These are phyloP conservation scores for Thinopyrum obtusiflorum DNA, from an alignment of 202 grass and related monocot genomes.

Conservation along the genomic window DNA sequence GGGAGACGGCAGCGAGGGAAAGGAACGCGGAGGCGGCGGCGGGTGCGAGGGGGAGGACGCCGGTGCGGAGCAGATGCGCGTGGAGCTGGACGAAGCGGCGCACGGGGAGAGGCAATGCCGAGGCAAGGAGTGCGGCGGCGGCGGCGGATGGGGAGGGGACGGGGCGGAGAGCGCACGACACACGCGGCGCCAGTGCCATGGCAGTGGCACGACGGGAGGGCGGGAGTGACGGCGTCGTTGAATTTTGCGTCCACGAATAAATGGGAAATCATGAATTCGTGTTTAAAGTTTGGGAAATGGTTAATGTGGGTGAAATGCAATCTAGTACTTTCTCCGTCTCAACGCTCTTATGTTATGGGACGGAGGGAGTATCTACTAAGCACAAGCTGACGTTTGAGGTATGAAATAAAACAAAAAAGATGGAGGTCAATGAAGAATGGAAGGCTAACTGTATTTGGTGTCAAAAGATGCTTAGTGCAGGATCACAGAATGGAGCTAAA, in stretches of 20 bases:
- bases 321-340: too few relatives aligned
- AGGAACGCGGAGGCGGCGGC: slow-evolving; percentile 41
- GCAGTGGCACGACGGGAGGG: slow-evolving; percentile 5
- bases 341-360: too few relatives aligned
- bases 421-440: too few relatives aligned
- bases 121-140: slow-evolving; percentile 30
- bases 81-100: slow-evolving; percentile 52
- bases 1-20: slow-evolving; percentile 36
- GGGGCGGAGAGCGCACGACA: neutral
- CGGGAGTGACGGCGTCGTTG: neutral
- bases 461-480: too few relatives aligned
- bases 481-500: too few relatives aligned
- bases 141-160: neutral
- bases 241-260: neutral
- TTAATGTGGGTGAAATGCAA: too few relatives aligned
- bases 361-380: too few relatives aligned
- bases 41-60: slow-evolving; percentile 14
- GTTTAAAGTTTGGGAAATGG: too few relatives aligned
- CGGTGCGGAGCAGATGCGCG: slow-evolving; percentile 54
- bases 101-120: slow-evolving; percentile 20
- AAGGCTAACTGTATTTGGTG: too few relatives aligned
- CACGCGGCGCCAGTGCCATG: slow-evolving; percentile 35
- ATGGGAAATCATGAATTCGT: too few relatives aligned
- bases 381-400: too few relatives aligned
- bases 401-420: too few relatives aligned